Evolutionary conservation across 495 filamentous ascomycete genomes (phyloP).

Genomic region (Penicillium cataractarum): DNA sequence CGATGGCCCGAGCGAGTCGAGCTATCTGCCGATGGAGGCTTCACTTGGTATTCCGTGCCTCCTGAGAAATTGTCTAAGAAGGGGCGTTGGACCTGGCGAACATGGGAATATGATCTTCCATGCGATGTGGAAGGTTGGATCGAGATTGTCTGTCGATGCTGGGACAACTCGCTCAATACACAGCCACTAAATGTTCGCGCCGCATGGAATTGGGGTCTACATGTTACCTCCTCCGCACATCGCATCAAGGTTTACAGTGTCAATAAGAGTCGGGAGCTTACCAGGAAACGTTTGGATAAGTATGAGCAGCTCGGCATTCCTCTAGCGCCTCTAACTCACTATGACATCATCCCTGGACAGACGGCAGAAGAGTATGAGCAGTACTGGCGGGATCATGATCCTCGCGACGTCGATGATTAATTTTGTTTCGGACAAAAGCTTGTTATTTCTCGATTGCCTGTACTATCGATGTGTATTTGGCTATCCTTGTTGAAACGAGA

Average conservation of each 20-base stretch:
- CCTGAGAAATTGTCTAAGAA: constrained; percentile 40
- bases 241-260: constrained; percentile 66
- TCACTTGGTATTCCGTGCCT: constrained; percentile 44
- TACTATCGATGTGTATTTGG: neutral
- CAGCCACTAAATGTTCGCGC: constrained; percentile 44
- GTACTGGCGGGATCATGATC: constrained; percentile 48
- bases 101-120: constrained; percentile 44
- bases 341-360: constrained; percentile 49
- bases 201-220: constrained; percentile 63
- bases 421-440: neutral
- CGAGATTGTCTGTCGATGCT: constrained; percentile 46
- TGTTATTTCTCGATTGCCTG: neutral
- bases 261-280: constrained; percentile 54
- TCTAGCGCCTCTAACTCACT: constrained; percentile 55
- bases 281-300: constrained; percentile 51
- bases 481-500: neutral
- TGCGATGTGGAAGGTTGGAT: constrained; percentile 49
- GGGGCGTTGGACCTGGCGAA: constrained; percentile 41
- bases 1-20: constrained; percentile 50
- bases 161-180: constrained; percentile 49
- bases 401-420: constrained; percentile 53
- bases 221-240: constrained; percentile 68
- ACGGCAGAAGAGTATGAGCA: constrained; percentile 50
- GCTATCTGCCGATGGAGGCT: constrained; percentile 45
- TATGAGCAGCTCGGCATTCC: constrained; percentile 50